A percentile compares a stretch with the other conserved stretches of the same genome.
phyloP scores from a whole-genome alignment of 108 stramenopile species.

The Pseudonitzschia multistriata region DNA sequence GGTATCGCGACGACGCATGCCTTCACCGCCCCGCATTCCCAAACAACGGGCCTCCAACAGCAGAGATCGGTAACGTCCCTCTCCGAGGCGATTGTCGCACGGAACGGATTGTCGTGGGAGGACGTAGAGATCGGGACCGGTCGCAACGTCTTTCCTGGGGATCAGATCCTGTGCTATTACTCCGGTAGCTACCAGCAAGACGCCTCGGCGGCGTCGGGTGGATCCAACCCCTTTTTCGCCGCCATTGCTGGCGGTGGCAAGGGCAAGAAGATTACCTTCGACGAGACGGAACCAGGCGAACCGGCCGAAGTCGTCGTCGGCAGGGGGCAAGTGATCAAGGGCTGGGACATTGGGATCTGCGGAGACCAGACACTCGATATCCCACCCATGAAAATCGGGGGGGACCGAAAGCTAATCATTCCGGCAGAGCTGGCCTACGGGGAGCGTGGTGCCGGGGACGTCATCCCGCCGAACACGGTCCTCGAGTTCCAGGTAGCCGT shows the following conservation, averaged over 20 bases:
- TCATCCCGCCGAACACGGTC: conserved; percentile 29
- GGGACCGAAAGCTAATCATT: conserved; percentile 27
- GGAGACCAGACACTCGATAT: conserved; percentile 27
- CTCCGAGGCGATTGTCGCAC: conserved; percentile 9
- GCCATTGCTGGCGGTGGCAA: background rate
- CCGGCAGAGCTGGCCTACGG: conserved; percentile 36
- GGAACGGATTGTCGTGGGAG: conserved; percentile 30
- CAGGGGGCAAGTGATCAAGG: conserved; percentile 33
- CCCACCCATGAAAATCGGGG: conserved; percentile 35
- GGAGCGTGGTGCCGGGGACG: conserved; percentile 13
- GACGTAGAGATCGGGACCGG: conserved; percentile 28
- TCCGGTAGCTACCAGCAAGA: conserved; percentile 15
- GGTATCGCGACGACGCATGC: background rate
- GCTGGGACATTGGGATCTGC: conserved; percentile 31
- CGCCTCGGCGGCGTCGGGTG: background rate
- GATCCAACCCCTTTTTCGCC: conserved; percentile 3
- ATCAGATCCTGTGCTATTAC: conserved; percentile 29
- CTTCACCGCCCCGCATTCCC: background rate
- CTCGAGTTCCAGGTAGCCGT: conserved; percentile 25
- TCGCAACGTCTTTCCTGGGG: conserved; percentile 25
- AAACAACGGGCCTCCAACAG: background rate
- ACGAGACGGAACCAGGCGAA: conserved; percentile 17
- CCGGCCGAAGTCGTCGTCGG: conserved; percentile 28
- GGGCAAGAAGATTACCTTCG: conserved; percentile 5
- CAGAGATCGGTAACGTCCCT: background rate